Conservation (phyloP, 31 red algal species). For the Odonthalia washingtoniensis region DNA sequence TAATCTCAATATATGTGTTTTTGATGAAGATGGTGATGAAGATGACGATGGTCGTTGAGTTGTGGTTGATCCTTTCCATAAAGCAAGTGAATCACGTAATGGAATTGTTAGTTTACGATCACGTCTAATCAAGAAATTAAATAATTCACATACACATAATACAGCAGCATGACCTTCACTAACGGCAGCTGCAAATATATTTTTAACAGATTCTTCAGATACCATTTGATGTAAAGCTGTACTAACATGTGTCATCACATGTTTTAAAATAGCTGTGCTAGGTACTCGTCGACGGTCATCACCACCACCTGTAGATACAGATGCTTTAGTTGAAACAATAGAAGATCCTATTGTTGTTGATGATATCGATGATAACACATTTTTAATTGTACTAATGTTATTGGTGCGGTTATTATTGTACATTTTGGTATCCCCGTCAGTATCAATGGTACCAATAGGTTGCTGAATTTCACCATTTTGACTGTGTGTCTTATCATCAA, state of each 20-base stretch:
- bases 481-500: background rate
- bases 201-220: constrained; percentile 61
- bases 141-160: constrained; percentile 58
- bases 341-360: too few species aligned
- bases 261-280: background rate
- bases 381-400: too few species aligned
- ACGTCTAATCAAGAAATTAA: too few species aligned
- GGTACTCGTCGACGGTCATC: background rate
- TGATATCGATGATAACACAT: too few species aligned
- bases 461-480: background rate
- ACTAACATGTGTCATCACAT: constrained; percentile 31
- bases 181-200: constrained; percentile 56
- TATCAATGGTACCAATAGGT: too few species aligned
- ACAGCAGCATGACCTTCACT: constrained; percentile 49
- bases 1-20: too few species aligned
- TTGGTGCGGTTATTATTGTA: too few species aligned
- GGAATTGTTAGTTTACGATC: constrained; percentile 45
- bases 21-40: too few species aligned
- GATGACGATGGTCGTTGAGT: background rate
- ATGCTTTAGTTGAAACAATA: too few species aligned
- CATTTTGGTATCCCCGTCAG: too few species aligned
- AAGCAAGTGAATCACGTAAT: constrained; percentile 67
- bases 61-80: constrained; percentile 57
- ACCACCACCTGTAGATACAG: background rate
- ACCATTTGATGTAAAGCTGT: constrained; percentile 60